Evolutionary conservation across 805 yeast species (phyloP).

Genomic region (Priceomyces carsonii): DNA sequence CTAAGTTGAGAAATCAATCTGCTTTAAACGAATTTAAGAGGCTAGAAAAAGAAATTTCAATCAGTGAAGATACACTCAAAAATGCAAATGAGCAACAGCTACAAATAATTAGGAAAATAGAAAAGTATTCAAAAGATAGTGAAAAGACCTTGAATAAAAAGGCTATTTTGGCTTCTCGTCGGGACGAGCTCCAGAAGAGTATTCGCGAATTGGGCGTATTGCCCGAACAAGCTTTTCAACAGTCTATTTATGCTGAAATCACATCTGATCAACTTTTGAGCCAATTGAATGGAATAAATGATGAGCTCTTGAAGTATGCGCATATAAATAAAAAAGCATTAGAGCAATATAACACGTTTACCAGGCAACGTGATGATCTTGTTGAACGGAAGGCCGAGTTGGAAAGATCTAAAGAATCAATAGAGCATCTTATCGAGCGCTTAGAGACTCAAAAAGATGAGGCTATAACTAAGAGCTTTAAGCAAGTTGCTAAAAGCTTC

Average conservation of each 20-base stretch:
- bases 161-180: slow-evolving; percentile 55
- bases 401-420: slow-evolving; percentile 67
- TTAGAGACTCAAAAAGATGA: slow-evolving; percentile 78
- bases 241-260: slow-evolving; percentile 36
- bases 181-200: slow-evolving; percentile 70
- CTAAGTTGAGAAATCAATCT: slow-evolving; percentile 26
- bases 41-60: slow-evolving; percentile 28
- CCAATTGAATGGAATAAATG: slow-evolving; percentile 54
- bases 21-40: slow-evolving; percentile 28
- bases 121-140: slow-evolving; percentile 58
- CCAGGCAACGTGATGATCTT: slow-evolving; percentile 69
- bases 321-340: slow-evolving; percentile 89
- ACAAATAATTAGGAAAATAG: slow-evolving; percentile 53
- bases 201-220: slow-evolving; percentile 85
- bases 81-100: slow-evolving; percentile 61
- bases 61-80: slow-evolving; percentile 41
- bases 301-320: slow-evolving; percentile 58
- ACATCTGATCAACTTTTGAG: slow-evolving; percentile 54
- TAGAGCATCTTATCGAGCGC: slow-evolving; percentile 66
- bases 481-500: slow-evolving; percentile 73
- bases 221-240: slow-evolving; percentile 77
- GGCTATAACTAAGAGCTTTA: slow-evolving; percentile 78
- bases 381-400: slow-evolving; percentile 66
- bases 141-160: slow-evolving; percentile 68
- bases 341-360: slow-evolving; percentile 76